phyloP scores from a whole-genome alignment of 208 protist genomes.

The Herpetomonas samuelpessoai region DNA sequence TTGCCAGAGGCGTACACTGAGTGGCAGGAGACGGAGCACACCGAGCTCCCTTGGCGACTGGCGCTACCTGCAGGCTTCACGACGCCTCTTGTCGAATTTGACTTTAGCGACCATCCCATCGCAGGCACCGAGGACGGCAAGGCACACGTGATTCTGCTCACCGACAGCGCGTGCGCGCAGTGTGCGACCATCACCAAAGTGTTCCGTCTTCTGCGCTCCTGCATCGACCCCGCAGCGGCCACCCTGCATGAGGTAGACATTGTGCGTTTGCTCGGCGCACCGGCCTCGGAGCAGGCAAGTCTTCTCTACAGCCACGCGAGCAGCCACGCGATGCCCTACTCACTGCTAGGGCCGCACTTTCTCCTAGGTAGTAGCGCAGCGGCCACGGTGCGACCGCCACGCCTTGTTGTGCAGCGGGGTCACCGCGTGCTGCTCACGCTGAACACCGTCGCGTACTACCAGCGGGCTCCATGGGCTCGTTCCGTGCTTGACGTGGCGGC shows the following conservation, averaged over 20 bases:
- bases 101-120: not conserved
- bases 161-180: conserved; percentile 37
- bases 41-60: conserved; percentile 7
- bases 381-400: conserved; percentile 15
- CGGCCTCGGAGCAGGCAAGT: not conserved
- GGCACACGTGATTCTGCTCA: conserved; percentile 26
- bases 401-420: conserved; percentile 30
- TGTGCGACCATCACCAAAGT: conserved; percentile 40
- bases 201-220: conserved; percentile 25
- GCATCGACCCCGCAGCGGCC: conserved; percentile 2
- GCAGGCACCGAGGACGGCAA: not conserved
- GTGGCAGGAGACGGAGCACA: not conserved
- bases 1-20: not conserved
- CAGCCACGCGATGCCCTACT: not conserved
- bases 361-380: not conserved
- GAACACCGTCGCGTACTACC: conserved; percentile 12
- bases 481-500: conserved; percentile 11
- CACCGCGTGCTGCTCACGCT: conserved; percentile 36
- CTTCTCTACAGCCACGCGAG: not conserved
- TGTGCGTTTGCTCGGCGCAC: not conserved
- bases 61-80: conserved; percentile 6
- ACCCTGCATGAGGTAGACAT: not conserved
- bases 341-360: conserved; percentile 1
- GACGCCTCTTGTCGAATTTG: conserved; percentile 10
- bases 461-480: conserved; percentile 11